These are phyloP conservation scores for Venturia carpophila DNA, from an alignment of 2,329 filamentous ascomycete genomes.

Conservation along the genomic window DNA sequence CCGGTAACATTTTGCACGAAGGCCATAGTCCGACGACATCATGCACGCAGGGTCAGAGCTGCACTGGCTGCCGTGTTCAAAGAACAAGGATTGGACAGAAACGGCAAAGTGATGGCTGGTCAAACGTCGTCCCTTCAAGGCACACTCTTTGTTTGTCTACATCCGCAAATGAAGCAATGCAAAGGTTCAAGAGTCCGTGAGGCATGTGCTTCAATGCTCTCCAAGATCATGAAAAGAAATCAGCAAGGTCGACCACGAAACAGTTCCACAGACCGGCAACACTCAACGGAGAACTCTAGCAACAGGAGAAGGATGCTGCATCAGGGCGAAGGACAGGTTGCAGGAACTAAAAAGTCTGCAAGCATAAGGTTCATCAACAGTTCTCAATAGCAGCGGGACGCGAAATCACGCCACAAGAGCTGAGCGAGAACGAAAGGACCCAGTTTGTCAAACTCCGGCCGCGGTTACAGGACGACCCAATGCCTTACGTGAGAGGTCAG, in stretches of 20 bases:
- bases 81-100: neutral
- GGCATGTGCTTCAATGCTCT: neutral
- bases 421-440: neutral
- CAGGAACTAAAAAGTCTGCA: no score
- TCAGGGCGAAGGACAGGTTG: neutral
- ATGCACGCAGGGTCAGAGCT: constrained; percentile 9
- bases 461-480: neutral
- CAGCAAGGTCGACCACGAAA: neutral
- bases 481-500: neutral
- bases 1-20: neutral
- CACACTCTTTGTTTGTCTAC: neutral
- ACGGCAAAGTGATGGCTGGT: neutral
- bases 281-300: neutral
- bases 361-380: neutral
- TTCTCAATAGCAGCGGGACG: neutral
- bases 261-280: neutral
- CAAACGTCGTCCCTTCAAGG: neutral
- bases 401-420: neutral
- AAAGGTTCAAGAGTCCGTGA: neutral
- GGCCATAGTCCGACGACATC: constrained; percentile 10
- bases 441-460: neutral
- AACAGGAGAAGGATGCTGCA: neutral
- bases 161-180: neutral
- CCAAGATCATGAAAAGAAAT: neutral
- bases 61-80: neutral